Evolutionary conservation across 495 filamentous ascomycete species (phyloP), one percentile per base, ranked within the genome.

Genomic region (Penicillium alfredii): DNA sequence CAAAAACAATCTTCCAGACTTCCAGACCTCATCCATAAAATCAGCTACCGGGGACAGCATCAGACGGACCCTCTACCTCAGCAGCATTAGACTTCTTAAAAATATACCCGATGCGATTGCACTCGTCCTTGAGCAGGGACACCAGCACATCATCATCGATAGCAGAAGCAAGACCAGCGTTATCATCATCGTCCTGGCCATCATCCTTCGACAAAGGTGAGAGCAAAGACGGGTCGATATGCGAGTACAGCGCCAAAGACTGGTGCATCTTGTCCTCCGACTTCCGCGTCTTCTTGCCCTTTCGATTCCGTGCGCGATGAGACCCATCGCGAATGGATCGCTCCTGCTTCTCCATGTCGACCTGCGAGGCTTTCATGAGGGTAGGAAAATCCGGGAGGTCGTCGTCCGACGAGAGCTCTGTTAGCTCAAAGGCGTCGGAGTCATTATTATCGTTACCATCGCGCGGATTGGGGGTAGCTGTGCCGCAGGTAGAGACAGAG

Each of bases 161-260:
- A 26, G 60, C 60, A 23, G 47, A 43, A 10, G 42, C 44, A 8
- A 54, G 18, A 9, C 65, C 61, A 18, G 63, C 51, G 2, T 64
- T 48, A 25, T 57, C 47, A 13, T 47, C 58, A 23, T 42, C 19
- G 13, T 44, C 50, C n/a, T n/a, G n/a, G n/a, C n/a, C n/a, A n/a
- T n/a, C n/a, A n/a, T 0, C 40, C 32, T 15, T 19, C 14, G 17
- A 37, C 3, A 28, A 17, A 13, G 15, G 41, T 23, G 32, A 58
- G 30, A 54, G 38, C 40, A 47, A 66, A 36, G 67, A 53, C 6
- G 78, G 72, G 41, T 84, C 75, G 29, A 87, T 72, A 49, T 88
- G 84, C 29, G 61, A 43, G 56, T 86, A 88, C 30, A 74, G 66
- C 60, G 85, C 80, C 27, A 88, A 56, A 16, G 73, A 69, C 26